phyloP scores from a whole-genome alignment of 305 asterid species.

The Striga hermonthica region DNA sequence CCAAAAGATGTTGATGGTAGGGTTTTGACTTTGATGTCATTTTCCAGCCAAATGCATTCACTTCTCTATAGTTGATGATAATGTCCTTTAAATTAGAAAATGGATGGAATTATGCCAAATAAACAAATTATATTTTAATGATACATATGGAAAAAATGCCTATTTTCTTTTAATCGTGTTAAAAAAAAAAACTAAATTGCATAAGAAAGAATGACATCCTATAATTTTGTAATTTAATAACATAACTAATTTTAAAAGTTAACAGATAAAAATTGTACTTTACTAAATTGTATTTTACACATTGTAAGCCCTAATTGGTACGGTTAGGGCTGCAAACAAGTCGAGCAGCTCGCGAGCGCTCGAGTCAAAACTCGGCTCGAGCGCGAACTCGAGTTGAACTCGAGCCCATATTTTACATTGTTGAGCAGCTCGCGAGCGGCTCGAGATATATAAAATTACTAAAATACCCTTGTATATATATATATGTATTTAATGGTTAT shows the following conservation, averaged over 20 bases:
- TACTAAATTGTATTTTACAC: neutral
- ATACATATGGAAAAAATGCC: neutral
- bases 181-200: neutral
- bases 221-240: too few species aligned
- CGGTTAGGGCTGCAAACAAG: too few species aligned
- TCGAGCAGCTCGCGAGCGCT: too few species aligned
- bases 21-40: conserved; percentile 19
- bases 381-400: too few species aligned
- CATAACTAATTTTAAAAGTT: neutral
- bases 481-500: too few species aligned
- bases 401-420: too few species aligned
- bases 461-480: too few species aligned
- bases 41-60: conserved; percentile 34
- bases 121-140: conserved; percentile 17
- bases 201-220: too few species aligned
- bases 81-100: neutral
- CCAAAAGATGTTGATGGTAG: conserved; percentile 31
- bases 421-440: too few species aligned
- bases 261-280: neutral
- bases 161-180: conserved; percentile 4
- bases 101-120: conserved; percentile 21
- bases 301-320: too few species aligned
- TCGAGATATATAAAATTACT: too few species aligned
- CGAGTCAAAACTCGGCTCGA: too few species aligned
- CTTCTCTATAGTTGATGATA: neutral